A percentile compares a stretch with the other conserved stretches of the same genome.
Evolutionary conservation across 2,329 filamentous ascomycete genomes (phyloP).

Genomic region (Ceratocystis cubensis): DNA sequence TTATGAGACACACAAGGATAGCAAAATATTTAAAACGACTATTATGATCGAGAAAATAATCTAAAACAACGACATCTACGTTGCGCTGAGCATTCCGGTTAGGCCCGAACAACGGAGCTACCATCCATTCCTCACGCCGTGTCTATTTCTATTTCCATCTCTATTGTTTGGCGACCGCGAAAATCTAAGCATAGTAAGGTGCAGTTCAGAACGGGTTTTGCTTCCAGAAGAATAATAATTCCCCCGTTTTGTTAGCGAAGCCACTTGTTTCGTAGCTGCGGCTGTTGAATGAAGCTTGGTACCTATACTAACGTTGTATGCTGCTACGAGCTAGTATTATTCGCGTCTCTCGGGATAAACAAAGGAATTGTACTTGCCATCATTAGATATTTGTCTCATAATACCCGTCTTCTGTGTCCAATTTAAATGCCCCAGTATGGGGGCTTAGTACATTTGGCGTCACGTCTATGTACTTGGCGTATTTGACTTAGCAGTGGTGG

Average conservation of each 20-base stretch:
- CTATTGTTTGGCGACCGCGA: neutral
- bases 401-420: neutral
- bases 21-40: no score
- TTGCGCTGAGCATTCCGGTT: neutral
- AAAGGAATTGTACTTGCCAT: neutral
- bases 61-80: neutral
- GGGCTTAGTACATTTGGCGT: neutral
- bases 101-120: neutral
- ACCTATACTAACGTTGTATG: no score
- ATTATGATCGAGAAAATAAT: no score
- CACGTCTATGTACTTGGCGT: neutral
- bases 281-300: neutral
- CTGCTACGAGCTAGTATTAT: neutral
- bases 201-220: neutral
- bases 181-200: neutral
- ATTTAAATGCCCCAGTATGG: neutral
- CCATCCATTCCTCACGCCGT: neutral
- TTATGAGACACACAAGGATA: neutral
- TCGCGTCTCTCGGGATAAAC: no score
- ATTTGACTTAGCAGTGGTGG: neutral
- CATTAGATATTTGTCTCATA: neutral
- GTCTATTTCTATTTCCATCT: neutral
- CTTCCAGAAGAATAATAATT: conserved; percentile 1
- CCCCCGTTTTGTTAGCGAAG: neutral
- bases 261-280: neutral